A percentile compares a stretch with the other conserved stretches of the same genome.
phyloP scores from a whole-genome alignment of 2,329 filamentous ascomycete genomes.

The Aaosphaeria arxii region DNA sequence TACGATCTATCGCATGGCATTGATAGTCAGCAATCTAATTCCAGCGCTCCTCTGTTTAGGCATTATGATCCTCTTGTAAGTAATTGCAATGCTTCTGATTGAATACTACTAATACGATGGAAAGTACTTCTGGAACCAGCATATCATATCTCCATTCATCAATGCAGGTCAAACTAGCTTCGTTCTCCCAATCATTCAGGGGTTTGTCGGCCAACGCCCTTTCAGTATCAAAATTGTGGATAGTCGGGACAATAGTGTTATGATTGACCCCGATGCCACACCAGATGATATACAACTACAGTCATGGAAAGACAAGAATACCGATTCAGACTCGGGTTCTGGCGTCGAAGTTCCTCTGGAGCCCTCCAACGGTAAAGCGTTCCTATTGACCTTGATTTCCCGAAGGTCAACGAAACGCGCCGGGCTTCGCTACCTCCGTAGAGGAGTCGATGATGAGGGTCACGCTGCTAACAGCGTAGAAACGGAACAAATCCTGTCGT shows the following conservation, averaged over 20 bases:
- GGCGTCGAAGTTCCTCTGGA: slow-evolving; percentile 24
- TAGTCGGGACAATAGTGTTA: slow-evolving; percentile 23
- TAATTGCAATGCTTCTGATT: slow-evolving; percentile 1
- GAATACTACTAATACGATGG: too few relatives aligned
- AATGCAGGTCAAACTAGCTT: slow-evolving; percentile 69
- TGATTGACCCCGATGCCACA: slow-evolving; percentile 32
- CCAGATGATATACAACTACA: slow-evolving; percentile 35
- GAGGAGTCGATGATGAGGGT: slow-evolving; percentile 87
- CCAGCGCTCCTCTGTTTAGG: slow-evolving; percentile 63
- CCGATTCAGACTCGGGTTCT: slow-evolving; percentile 11
- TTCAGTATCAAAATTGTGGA: slow-evolving; percentile 66
- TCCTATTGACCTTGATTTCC: slow-evolving; percentile 88
- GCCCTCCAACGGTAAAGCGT: slow-evolving; percentile 46
- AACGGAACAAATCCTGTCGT: slow-evolving; percentile 88
- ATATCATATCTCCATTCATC: slow-evolving; percentile 71
- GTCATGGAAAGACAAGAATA: slow-evolving; percentile 27
- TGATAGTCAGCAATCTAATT: slow-evolving; percentile 38
- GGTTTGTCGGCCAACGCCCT: slow-evolving; percentile 82
- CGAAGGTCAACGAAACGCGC: slow-evolving; percentile 81
- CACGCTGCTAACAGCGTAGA: slow-evolving; percentile 88
- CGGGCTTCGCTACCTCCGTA: slow-evolving; percentile 82
- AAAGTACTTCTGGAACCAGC: slow-evolving; percentile 86
- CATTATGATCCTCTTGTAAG: slow-evolving; percentile 66
- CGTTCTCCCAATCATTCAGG: slow-evolving; percentile 82
- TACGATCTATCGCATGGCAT: slow-evolving; percentile 78